Evolutionary conservation across 176 grass and related monocot genomes (phyloP).

Genomic region (Panicum miliaceum): DNA sequence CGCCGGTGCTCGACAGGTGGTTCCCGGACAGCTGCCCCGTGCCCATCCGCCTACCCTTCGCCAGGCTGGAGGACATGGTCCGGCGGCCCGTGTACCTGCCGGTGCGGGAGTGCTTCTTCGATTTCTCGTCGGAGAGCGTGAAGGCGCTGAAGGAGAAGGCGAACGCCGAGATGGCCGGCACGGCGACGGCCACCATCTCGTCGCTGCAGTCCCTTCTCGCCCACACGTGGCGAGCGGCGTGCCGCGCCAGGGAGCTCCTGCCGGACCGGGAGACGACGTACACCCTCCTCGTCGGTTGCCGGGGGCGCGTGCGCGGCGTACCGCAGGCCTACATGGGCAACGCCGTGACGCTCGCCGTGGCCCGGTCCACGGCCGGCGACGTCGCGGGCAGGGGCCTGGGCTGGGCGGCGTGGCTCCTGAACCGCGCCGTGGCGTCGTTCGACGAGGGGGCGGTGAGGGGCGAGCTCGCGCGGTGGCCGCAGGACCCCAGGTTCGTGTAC

Average conservation of each 20-base stretch:
- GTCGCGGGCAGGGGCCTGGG: not conserved
- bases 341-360: not conserved
- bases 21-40: constrained; percentile 18
- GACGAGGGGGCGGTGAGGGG: not conserved
- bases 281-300: constrained; percentile 26
- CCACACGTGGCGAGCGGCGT: constrained; percentile 33
- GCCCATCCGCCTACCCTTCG: constrained; percentile 27
- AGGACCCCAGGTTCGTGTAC: too few species aligned
- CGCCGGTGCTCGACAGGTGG: constrained; percentile 16
- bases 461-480: too few species aligned
- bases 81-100: not conserved
- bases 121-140: constrained; percentile 35
- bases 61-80: constrained; percentile 11
- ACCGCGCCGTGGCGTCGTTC: constrained; percentile 30
- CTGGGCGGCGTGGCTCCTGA: constrained; percentile 21
- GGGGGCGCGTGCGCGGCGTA: not conserved
- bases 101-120: constrained; percentile 42
- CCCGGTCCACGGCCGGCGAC: constrained; percentile 13
- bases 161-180: constrained; percentile 38
- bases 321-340: constrained; percentile 42
- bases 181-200: constrained; percentile 16
- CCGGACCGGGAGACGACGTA: constrained; percentile 33
- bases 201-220: constrained; percentile 54
- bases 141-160: constrained; percentile 43
- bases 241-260: constrained; percentile 31